phyloP scores from a whole-genome alignment of 2,329 filamentous ascomycete genomes.

The Leptodontidium sp. region DNA sequence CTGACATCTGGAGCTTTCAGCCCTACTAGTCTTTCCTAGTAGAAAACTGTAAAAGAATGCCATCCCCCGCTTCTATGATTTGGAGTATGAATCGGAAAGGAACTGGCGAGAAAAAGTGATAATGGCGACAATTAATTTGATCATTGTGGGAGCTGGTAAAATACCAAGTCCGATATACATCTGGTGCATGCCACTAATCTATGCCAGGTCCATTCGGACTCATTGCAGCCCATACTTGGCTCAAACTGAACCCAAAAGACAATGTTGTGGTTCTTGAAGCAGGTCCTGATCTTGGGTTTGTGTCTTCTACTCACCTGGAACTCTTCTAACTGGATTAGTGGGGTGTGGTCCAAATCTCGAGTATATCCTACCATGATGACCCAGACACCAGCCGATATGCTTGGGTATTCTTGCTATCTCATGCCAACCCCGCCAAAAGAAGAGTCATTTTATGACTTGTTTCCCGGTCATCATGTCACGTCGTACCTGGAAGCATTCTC shows the following conservation, averaged over 20 bases:
- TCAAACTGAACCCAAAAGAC: conserved; percentile 29
- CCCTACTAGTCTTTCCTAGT: neutral
- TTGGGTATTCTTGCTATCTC: conserved; percentile 46
- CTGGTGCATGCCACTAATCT: neutral
- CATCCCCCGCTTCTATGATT: neutral
- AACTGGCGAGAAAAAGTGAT: neutral
- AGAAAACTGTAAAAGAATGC: neutral
- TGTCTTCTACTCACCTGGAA: neutral
- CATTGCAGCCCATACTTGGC: conserved; percentile 31
- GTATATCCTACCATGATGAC: conserved; percentile 34
- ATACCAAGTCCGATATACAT: neutral
- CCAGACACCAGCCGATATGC: conserved; percentile 44
- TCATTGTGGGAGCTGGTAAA: conserved; percentile 23
- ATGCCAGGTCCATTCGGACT: conserved; percentile 28
- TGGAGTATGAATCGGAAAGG: too few species aligned
- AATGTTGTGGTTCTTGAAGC: conserved; percentile 31
- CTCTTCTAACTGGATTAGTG: conserved; percentile 6
- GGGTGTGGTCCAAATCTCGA: conserved; percentile 26
- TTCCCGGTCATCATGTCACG: conserved; percentile 43
- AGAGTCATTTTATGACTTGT: conserved; percentile 40
- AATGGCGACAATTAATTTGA: conserved; percentile 14
- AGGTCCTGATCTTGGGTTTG: conserved; percentile 29
- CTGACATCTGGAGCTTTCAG: conserved; percentile 2
- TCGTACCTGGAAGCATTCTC: conserved; percentile 43
- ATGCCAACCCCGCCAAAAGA: conserved; percentile 42